Base-by-base conservation (phyloP, 495 filamentous ascomycete genomes). In the Penicillium cinerascens region DNA sequence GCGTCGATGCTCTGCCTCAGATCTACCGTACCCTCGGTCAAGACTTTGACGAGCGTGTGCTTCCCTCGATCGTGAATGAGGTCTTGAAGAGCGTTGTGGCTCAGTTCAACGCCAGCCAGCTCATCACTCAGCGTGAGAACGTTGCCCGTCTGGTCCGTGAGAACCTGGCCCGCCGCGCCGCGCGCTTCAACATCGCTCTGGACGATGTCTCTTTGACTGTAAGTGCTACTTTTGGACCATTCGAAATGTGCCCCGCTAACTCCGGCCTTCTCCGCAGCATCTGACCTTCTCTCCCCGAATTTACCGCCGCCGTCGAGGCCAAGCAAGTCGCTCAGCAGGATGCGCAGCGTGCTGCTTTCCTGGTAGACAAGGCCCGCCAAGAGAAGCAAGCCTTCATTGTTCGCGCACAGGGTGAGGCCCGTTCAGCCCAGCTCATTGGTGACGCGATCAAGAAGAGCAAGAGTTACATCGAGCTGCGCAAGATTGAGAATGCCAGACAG, bases 351-450 rank as follows among this genome's bases (percentile, higher is more conserved):
- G 93, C 93, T 25, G 93, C 93, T 38, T 98, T 98, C 79, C 79
- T 97, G 36, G 93, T 98, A 58, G 93, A 98, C 82, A 97, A 97
- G 76, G 93, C 93, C 33, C 88, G 93, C 54, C 93, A 98, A 71
- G 93, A 98, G 81, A 98, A 98, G 80, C 95, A 97, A 77, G 93
- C 93, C 52, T 96, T 89, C 77, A 92, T 98, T 60, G 93, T 98
- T 61, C 88, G 91, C 71, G 93, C 93, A 13, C 95, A 97, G 82
- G 93, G 93, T 91, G 93, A 98, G 75, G 93, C 93, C 38, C 89
- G 93, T 59, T 97, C 93, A 42, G 93, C 93, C 27, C 91, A 98
- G 72, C 87, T 98, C 42, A 96, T 98, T 61, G 93, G 93, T 70
- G 93, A 98, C 38, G 93, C 93, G 29, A 96, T 98, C 83, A 97